A percentile compares a stretch with the other conserved stretches of the same genome.
Evolutionary conservation across 768 basidiomycete genomes (phyloP).

Genomic region (Mrakia frigida): DNA sequence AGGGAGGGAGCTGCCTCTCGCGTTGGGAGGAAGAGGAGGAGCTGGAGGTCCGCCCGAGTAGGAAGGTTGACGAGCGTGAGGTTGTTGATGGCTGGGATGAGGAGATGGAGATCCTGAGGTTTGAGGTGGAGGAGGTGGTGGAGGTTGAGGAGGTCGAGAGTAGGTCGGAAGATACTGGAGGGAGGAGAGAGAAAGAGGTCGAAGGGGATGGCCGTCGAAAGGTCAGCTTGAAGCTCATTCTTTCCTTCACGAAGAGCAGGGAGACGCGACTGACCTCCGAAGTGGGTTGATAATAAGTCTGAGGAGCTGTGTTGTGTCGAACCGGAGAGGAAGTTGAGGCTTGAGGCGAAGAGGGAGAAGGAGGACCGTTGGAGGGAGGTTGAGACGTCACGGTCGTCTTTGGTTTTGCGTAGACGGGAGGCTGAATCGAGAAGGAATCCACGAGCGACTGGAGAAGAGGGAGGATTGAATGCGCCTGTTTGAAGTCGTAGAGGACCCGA

Average conservation of each 20-base stretch:
- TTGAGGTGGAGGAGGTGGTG: conserved; percentile 35
- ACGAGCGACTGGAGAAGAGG: conserved; percentile 71
- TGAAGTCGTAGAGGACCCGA: too few species aligned
- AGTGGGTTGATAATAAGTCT: conserved; percentile 5
- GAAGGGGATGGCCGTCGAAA: too few species aligned
- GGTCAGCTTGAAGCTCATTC: not conserved
- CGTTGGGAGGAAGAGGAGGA: conserved; percentile 33
- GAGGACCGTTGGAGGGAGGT: conserved; percentile 13
- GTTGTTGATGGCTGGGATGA: conserved; percentile 28
- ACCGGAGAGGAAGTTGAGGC: conserved; percentile 15
- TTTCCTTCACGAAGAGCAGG: conserved; percentile 14
- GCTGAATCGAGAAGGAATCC: conserved; percentile 72
- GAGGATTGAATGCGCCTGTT: conserved; percentile 69
- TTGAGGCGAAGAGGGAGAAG: conserved; percentile 23
- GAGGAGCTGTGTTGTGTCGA: conserved; percentile 34
- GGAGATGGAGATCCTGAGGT: conserved; percentile 37
- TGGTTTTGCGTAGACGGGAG: conserved; percentile 86
- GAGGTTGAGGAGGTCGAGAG: conserved; percentile 34
- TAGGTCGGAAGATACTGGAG: not conserved
- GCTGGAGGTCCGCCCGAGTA: conserved; percentile 33
- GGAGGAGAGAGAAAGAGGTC: not conserved
- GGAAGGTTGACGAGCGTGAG: conserved; percentile 29
- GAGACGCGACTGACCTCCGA: not conserved
- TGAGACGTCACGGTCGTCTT: conserved; percentile 38
- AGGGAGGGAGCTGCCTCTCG: conserved; percentile 20